Base-by-base conservation (phyloP, 148 eudicot genomes). In the Euryodendron excelsum region DNA sequence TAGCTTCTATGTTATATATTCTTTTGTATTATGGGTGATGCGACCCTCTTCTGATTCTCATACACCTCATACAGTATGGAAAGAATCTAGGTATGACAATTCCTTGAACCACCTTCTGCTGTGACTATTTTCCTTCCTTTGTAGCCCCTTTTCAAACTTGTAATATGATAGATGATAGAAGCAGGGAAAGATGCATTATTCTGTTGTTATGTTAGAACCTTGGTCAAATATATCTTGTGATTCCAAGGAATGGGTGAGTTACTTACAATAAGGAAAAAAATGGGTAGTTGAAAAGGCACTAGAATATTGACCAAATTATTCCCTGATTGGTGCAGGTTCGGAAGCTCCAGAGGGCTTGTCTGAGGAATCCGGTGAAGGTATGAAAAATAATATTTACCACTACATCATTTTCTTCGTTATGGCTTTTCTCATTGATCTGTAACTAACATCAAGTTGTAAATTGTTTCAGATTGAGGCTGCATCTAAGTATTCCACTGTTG, bases 361-460 rank as follows among this genome's bases (percentile, higher is more conserved):
- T 96, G 63, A 92, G 86, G 84, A 90, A 91, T 82, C 98, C 99
- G 66, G 99, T 91, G 64, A 89, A 89, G 93, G 99, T 93, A 77
- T 70, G 83, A 53, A 34, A 56, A 69, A 33, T 47, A 25, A 6
- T 55, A 67, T 58, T 15, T 12, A 58, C 5, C 2, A 0, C n/a
- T n/a, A n/a, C n/a, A n/a, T n/a, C n/a, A n/a, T n/a, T n/a, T n/a
- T 5, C 0, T 47, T 20, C 44, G 5, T 64, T 69, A 2, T 21
- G n/a, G 1, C 27, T 15, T 72, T 23, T 65, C 33, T 41, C 21
- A 11, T 20, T n/a, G 18, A 52, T 68, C 17, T 36, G 3, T 21
- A 52, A 37, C 72, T 76, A 30, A 77, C 63, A 17, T 58, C 17
- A 72, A 4, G 60, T 56, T 75, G 52, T 12, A 30, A 72, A 58